phyloP scores from a whole-genome alignment of 305 asterid species.

The Monarda citriodora region DNA sequence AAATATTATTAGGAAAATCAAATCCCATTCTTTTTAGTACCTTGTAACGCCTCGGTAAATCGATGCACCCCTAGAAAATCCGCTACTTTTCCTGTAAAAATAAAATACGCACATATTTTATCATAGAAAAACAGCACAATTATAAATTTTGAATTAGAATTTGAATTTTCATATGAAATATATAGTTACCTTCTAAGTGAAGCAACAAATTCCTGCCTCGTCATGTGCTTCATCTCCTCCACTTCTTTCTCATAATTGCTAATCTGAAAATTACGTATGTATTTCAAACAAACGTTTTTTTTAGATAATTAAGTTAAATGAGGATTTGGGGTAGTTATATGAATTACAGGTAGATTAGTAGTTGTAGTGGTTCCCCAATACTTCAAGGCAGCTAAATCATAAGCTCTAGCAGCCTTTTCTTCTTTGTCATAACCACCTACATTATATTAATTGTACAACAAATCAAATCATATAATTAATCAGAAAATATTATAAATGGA shows the following conservation, averaged over 20 bases:
- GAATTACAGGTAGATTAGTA: conserved; percentile 69
- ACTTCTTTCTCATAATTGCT: conserved; percentile 71
- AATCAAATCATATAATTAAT: not conserved
- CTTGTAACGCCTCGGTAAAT: conserved; percentile 87
- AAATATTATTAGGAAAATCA: too few species aligned
- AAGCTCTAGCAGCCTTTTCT: conserved; percentile 84
- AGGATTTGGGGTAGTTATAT: not conserved
- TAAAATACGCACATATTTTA: too few species aligned
- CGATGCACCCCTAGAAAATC: conserved; percentile 86
- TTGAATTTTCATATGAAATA: not conserved
- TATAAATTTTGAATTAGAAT: too few species aligned
- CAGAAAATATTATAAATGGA: not conserved
- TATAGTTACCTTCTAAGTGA: conserved; percentile 59
- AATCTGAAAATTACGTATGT: conserved; percentile 25
- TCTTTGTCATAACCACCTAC: conserved; percentile 86
- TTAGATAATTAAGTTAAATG: too few species aligned
- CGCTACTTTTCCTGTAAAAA: conserved; percentile 67
- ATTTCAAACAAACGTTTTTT: not conserved
- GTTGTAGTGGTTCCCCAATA: conserved; percentile 87
- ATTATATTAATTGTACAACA: not conserved
- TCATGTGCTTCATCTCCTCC: conserved; percentile 87
- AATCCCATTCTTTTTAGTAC: conserved; percentile 16
- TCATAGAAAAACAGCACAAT: too few species aligned
- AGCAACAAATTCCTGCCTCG: conserved; percentile 79
- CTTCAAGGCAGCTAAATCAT: conserved; percentile 79